Base-by-base conservation (phyloP, 2,329 filamentous ascomycete genomes). In the Xylariales sp. region DNA sequence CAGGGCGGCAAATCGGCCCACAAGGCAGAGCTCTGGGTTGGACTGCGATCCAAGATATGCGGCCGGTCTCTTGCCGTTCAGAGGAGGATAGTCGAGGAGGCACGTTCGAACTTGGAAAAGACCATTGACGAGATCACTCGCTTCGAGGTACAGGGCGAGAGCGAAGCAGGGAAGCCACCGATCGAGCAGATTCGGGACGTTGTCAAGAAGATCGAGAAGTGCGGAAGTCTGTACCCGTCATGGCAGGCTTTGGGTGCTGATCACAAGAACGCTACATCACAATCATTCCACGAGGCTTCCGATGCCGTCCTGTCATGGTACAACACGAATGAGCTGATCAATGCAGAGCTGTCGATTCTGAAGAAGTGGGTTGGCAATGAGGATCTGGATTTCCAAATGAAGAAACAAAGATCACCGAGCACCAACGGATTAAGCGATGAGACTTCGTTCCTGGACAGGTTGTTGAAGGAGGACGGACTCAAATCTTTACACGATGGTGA, bases 281-380 rank as follows among this genome's bases (percentile, higher is more conserved):
- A 79, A 21, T 76, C 82, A 21, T 98, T 90, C 65, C 74, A 78
- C 47, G 84, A 90, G 47, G 88, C 88, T 20, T 93, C 86, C 56
- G 86, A 95, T 59, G 85, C 91, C 36, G 84, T 98, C 50, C 81
- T 95, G 47, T 84, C 91, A 3, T 98, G 93, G 93, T 85, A 95
- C 71, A 98, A 97, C 64, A 96, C 90, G 38, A 96, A 90, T 22
- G 83, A 91, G 58, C 81, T 95, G 58, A 97, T 98, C 72, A 95
- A 94, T 61, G 95, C 88, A 3, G 88, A 98, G 62, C 77, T 98
- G 45, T 82, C 82, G 11, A 90, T 97, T 49, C 65, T 98, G 48
- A 90, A 93, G 62, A 89, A 85, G 48, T 98, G 93, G 93, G 93
- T 98, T 19, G 93, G 93, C 41, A 98, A 98, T 57, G 82, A 90